Conservation (phyloP, 805 yeast species). For the Ascoidea tarda region DNA sequence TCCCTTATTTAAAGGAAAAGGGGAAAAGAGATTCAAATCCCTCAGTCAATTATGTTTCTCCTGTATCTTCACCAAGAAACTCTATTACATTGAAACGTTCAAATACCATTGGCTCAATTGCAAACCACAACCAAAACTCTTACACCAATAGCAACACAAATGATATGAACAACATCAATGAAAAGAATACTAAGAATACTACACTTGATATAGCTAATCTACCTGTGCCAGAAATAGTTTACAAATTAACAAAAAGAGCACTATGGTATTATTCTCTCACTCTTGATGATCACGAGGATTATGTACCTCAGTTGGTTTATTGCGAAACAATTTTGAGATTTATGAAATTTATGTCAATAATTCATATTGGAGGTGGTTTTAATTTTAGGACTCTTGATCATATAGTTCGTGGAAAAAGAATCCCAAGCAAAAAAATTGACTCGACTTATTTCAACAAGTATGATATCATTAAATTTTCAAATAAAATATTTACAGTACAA, state of each 20-base stretch:
- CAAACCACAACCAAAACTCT: constrained; percentile 2
- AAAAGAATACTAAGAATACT: constrained; percentile 12
- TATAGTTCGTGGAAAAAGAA: constrained; percentile 26
- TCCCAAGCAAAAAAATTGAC: constrained; percentile 7
- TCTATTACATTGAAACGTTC: constrained; percentile 21
- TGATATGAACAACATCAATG: background rate
- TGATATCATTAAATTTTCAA: constrained; percentile 36
- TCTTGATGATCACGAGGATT: constrained; percentile 47
- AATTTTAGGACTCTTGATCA: constrained; percentile 25
- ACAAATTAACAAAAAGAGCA: constrained; percentile 23
- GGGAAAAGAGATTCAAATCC: background rate
- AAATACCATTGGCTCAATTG: constrained; percentile 6
- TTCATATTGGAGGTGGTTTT: constrained; percentile 35
- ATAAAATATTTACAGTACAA: constrained; percentile 29
- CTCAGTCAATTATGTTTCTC: constrained; percentile 11
- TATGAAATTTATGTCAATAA: constrained; percentile 41
- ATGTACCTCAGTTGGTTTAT: constrained; percentile 70
- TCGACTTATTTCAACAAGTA: constrained; percentile 16
- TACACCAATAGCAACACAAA: constrained; percentile 1
- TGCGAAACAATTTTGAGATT: constrained; percentile 58
- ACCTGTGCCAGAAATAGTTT: constrained; percentile 21
- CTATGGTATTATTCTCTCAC: constrained; percentile 35
- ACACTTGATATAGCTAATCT: constrained; percentile 10
- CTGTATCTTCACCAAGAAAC: constrained; percentile 32
- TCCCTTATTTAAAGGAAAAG: background rate